Conservation (phyloP, 1,284 basidiomycete species). For the Grifola frondosa region DNA sequence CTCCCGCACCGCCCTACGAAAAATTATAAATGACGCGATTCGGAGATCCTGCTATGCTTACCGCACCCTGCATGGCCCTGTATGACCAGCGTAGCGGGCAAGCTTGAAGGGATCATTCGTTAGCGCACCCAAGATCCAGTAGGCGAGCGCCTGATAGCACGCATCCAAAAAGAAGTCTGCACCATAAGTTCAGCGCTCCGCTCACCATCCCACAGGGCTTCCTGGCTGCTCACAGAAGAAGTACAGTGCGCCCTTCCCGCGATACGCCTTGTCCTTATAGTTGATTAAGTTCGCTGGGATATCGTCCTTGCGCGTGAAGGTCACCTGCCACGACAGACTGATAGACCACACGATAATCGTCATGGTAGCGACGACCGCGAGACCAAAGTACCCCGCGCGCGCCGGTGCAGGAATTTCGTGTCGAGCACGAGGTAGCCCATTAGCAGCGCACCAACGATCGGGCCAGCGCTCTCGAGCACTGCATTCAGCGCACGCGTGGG, state of each 20-base stretch:
- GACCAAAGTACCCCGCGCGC: slow-evolving; percentile 39
- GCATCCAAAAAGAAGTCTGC: slow-evolving; percentile 39
- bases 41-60: too few species aligned
- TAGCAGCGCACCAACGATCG: slow-evolving; percentile 42
- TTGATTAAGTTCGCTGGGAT: slow-evolving; percentile 27
- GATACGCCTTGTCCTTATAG: slow-evolving; percentile 34
- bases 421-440: slow-evolving; percentile 44
- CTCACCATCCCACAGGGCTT: not conserved
- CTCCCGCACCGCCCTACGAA: slow-evolving; percentile 40
- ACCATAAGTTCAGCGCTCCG: not conserved
- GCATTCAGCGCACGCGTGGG: slow-evolving; percentile 43
- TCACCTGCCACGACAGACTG: slow-evolving; percentile 38
- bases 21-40: too few species aligned
- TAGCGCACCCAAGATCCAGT: slow-evolving; percentile 46
- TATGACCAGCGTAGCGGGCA: slow-evolving; percentile 42
- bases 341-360: slow-evolving; percentile 39
- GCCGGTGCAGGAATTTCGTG: slow-evolving; percentile 33
- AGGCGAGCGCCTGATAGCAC: slow-evolving; percentile 40
- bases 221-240: slow-evolving; percentile 38
- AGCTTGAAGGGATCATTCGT: slow-evolving; percentile 44
- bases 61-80: slow-evolving; percentile 42
- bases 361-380: slow-evolving; percentile 34
- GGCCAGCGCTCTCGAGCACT: slow-evolving; percentile 40
- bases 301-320: slow-evolving; percentile 29
- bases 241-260: slow-evolving; percentile 37